Evolutionary conservation across 805 yeast species (phyloP).

Genomic region (Nakazawaea molendinolei): DNA sequence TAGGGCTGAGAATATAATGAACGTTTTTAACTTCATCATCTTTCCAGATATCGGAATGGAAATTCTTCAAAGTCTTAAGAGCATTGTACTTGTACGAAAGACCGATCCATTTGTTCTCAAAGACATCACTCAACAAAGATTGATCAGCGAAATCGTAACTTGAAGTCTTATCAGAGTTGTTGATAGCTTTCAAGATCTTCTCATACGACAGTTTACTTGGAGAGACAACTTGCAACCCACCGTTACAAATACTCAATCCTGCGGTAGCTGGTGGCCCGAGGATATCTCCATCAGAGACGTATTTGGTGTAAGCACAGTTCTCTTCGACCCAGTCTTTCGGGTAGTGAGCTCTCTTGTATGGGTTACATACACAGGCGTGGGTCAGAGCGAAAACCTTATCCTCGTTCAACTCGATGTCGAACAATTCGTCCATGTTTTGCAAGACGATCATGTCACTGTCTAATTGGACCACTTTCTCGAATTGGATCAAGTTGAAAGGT

Average conservation of each 20-base stretch:
- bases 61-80: slow-evolving; percentile 40
- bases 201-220: slow-evolving; percentile 33
- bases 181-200: slow-evolving; percentile 34
- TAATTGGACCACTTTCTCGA: slow-evolving; percentile 45
- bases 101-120: slow-evolving; percentile 42
- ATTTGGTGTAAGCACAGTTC: slow-evolving; percentile 45
- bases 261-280: slow-evolving; percentile 34
- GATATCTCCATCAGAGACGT: slow-evolving; percentile 18
- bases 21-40: slow-evolving; percentile 44
- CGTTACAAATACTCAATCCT: slow-evolving; percentile 47
- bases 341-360: slow-evolving; percentile 42
- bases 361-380: slow-evolving; percentile 60
- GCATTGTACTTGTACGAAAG: slow-evolving; percentile 49
- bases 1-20: slow-evolving; percentile 52
- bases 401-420: slow-evolving; percentile 34
- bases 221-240: slow-evolving; percentile 48
- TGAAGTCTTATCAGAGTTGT: slow-evolving; percentile 28
- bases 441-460: slow-evolving; percentile 57
- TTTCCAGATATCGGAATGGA: slow-evolving; percentile 43
- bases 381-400: slow-evolving; percentile 44
- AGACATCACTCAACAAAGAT: slow-evolving; percentile 47
- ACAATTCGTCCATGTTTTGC: slow-evolving; percentile 53
- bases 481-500: slow-evolving; percentile 44
- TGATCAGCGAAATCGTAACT: slow-evolving; percentile 54
- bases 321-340: slow-evolving; percentile 45